These are phyloP conservation scores for Venturia asperata DNA, from an alignment of 2,329 filamentous ascomycete species.

Conservation along the genomic window DNA sequence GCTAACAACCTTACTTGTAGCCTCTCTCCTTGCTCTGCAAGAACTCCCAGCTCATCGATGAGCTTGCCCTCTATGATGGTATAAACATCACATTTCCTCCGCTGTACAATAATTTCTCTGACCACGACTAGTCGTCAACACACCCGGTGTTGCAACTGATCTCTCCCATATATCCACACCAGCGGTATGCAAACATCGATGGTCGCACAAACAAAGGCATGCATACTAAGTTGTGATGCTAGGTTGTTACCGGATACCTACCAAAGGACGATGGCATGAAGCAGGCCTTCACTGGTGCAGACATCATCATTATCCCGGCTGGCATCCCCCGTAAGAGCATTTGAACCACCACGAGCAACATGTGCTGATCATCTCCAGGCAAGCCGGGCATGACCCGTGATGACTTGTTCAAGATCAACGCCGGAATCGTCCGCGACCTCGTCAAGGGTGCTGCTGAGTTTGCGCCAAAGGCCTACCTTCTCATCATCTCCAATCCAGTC, in stretches of 20 bases:
- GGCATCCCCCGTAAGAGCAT: slow-evolving; percentile 81
- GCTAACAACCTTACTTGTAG: slow-evolving; percentile 42
- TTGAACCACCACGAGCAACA: slow-evolving; percentile 19
- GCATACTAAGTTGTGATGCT: slow-evolving; percentile 6
- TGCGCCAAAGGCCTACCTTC: slow-evolving; percentile 85
- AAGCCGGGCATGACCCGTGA: slow-evolving; percentile 99
- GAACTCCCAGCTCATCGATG: slow-evolving; percentile 76
- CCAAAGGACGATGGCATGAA: slow-evolving; percentile 79
- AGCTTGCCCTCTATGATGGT: slow-evolving; percentile 94
- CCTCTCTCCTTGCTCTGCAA: slow-evolving; percentile 95
- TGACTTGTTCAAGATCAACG: slow-evolving; percentile 99
- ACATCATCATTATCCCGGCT: slow-evolving; percentile 94
- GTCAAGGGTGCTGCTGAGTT: slow-evolving; percentile 81
- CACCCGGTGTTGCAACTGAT: slow-evolving; percentile 89
- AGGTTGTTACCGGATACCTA: slow-evolving; percentile 85
- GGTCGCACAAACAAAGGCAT: slow-evolving; percentile 26
- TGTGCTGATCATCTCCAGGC: slow-evolving; percentile 47
- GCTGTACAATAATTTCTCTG: background rate
- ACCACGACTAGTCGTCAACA: slow-evolving; percentile 67
- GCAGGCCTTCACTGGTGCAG: slow-evolving; percentile 81
- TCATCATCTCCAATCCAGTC: slow-evolving; percentile 98
- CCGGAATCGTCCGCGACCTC: slow-evolving; percentile 91
- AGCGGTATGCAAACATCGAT: slow-evolving; percentile 47
- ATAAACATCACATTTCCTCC: background rate
- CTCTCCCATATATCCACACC: slow-evolving; percentile 93